Base-by-base conservation (phyloP, 2,329 filamentous ascomycete genomes). In the Fusarium keratoplasticum region DNA sequence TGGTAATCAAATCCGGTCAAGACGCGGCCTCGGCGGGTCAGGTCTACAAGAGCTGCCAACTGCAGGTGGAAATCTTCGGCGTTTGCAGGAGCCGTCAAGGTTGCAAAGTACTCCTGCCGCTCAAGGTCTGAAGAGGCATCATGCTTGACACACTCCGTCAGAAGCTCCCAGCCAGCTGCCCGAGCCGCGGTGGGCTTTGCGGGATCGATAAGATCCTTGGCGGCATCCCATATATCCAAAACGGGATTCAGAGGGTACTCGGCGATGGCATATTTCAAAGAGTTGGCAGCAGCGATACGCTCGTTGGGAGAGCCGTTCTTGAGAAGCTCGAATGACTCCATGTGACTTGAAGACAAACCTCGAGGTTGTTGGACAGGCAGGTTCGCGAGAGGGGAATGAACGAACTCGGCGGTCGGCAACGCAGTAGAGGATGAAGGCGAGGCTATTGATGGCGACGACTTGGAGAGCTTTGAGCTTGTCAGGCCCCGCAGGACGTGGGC, bases 1-100 rank as follows among this genome's bases (percentile, higher is more conserved):
- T 92, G 89, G 79, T 92, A 92, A 74, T 93, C 90, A 74, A 93
- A 93, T 0, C 91, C 91, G 8, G 89, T 86, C 10, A 93, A 82
- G 70, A 91, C 86, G 59, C 90, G 90, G 27, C 91, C 91, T 64
- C 87, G 84, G 42, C 87, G 88, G 2, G 90, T 91, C 64, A 93
- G 83, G 63, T 91, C 89, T 33, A 89, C 85, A 22, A 93, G 84
- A 18, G 91, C 88, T 33, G 86, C 86, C n/a, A 93, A 87, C 79
- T 93, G 91, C 6, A 92, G 82, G 77, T 91, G 87, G 72, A 93
- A 93, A 78, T 93, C 91, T 40, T 92, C 89, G 1, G 87, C 84
- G 70, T 88, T 86, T 31, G 87, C 87, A 11, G 86, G 83, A 8
- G 86, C 86, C 14, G 89, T 88, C 36, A 94, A 83, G 0, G 90